Evolutionary conservation across 169 alveolate species (phyloP), one percentile per base, ranked within the genome.

Genomic region (Babesia divergens): DNA sequence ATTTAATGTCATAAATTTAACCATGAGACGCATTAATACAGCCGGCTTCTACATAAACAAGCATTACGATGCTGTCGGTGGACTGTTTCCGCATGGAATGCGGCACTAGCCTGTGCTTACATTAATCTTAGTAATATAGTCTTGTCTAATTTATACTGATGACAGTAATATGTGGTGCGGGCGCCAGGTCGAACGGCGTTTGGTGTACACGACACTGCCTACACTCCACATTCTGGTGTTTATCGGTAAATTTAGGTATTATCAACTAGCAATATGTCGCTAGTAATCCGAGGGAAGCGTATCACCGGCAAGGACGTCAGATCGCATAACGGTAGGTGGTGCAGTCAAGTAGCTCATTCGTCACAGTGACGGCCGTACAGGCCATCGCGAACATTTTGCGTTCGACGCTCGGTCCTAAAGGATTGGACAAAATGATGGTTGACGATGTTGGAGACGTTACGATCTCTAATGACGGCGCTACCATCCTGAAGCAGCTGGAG

Each of bases 401-500:
- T 83, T 91, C 99, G 28, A 94, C 98, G 18, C 91, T 98, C 69
- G 99, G 99, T 28, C 99, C 99, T 9, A 97, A 97, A 64, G 99
- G 99, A 24, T 89, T 98, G 42, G 99, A 97, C 82, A 98, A 98
- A 89, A 98, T 98, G 99, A 89, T 98, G 32, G 99, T 98, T 55
- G 99, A 98, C 70, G 98, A 96, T 56, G 92, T 97, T 22, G 99
- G 99, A n/a, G 99, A 97, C 74, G 99, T 98, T 29, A 92, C 96
- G 40, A 95, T 98, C 40, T 96, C 99, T 31, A 98, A 98, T 82
- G 99, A 98, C 77, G 99, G 99, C 13, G 99, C 99, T 20, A 97
- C 99, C 26, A 97, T 98, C 60, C 84, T 98, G 55, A 95, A 94
- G 81, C 97, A 95, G 83, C 91, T 98, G 56, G 99, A 97, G 82